Evolutionary conservation across 495 filamentous ascomycete genomes (phyloP), one percentile per base, ranked within the genome.

Genomic region (Lentithecium fluviatile): DNA sequence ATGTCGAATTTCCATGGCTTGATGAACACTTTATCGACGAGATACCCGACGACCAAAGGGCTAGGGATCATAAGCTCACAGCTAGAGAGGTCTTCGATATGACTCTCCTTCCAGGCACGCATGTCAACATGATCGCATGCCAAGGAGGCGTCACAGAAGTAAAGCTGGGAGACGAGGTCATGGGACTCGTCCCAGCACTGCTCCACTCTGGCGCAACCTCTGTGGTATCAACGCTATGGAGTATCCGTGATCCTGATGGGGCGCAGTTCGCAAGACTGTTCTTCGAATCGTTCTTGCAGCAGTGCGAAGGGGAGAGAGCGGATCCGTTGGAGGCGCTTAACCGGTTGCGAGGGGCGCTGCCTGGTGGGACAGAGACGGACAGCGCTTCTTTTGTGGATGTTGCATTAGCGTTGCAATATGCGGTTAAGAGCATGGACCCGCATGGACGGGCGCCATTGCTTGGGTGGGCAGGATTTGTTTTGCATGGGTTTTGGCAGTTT

Each of bases 111-210:
- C 46, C 17, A 26, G 46, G 46, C 4, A 23, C 46, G 6, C 46
- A 49, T 23, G 13, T 49, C 19, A 49, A 49, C 15, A 15, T 49
- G 13, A 26, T 49, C 13, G 46, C 46, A 6, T 49, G 46, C 23
- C 5, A 21, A 15, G 46, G 46, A 15, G 46, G 19, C 12, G n/a
- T 49, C n/a, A 49, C 46, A 6, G 6, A 49, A 23, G 46, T 49
- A 23, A 49, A 49, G 24, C 19, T 23, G 6, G 46, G 46, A 2
- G 46, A 49, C 46, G 46, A 49, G 15, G 46, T 49, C 19, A 49
- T 49, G 46, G 46, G 46, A 2, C 46, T 49, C 24, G 46, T 49
- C 5, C 46, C 46, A 6, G 46, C 46, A 23, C 23, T 49, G 17
- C 46, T 49, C 2, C 23, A 49, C 23, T 49, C 46, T 13, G 46